Evolutionary conservation across 768 basidiomycete genomes (phyloP).

Genomic region (Cystofilobasidium ferigula): DNA sequence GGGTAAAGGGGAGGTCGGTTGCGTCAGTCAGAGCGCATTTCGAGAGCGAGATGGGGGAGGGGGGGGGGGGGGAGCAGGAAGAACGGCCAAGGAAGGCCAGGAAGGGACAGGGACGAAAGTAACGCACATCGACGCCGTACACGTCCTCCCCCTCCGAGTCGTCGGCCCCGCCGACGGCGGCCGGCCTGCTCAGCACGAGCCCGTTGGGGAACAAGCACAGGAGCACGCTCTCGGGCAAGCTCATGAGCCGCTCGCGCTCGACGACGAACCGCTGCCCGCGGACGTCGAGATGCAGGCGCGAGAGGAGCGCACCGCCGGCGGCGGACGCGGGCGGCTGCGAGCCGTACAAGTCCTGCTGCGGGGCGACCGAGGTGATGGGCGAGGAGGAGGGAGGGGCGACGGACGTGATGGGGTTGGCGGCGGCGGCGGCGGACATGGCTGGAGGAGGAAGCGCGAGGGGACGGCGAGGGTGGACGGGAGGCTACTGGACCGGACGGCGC

Average conservation of each 20-base stretch:
- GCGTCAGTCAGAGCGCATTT: too few species aligned
- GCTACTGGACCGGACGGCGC: not conserved
- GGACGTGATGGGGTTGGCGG: constrained; percentile 39
- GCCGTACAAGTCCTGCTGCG: constrained; percentile 26
- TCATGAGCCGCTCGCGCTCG: constrained; percentile 96
- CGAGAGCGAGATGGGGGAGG: too few species aligned
- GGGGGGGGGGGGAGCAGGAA: not conserved
- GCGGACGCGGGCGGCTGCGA: constrained; percentile 17
- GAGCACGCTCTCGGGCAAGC: constrained; percentile 90
- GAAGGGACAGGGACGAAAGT: not conserved
- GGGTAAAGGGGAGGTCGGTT: too few species aligned
- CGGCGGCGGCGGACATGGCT: constrained; percentile 28
- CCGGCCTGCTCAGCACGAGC: constrained; percentile 75
- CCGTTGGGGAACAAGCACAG: constrained; percentile 96
- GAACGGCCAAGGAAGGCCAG: not conserved
- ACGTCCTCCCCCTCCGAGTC: constrained; percentile 68
- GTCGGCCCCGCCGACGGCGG: constrained; percentile 54
- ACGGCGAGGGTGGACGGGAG: not conserved
- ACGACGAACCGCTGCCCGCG: constrained; percentile 84
- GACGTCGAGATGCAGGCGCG: constrained; percentile 80
- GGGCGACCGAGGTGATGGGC: constrained; percentile 38
- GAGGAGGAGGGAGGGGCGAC: constrained; percentile 34
- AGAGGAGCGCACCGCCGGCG: constrained; percentile 68
- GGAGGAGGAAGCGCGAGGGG: not conserved
- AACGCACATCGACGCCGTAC: constrained; percentile 87